Percentiles rank a stretch among this genome's conserved stretches.
Evolutionary conservation across 2,329 filamentous ascomycete genomes (phyloP).

Genomic region (Scedosporium aurantiacum): DNA sequence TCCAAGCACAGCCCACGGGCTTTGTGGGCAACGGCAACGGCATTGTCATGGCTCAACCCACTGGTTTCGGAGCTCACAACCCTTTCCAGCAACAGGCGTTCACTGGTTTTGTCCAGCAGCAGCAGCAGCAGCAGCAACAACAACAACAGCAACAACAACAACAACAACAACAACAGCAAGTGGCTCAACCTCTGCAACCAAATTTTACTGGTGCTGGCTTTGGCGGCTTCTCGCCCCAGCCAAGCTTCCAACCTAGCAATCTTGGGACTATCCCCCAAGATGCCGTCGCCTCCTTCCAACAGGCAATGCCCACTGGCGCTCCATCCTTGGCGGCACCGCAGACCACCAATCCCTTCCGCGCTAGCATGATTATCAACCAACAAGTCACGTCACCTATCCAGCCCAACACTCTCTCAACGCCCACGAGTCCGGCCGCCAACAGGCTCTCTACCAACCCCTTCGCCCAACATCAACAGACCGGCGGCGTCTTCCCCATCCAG

Average conservation of each 20-base stretch:
- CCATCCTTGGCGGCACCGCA: conserved; percentile 39
- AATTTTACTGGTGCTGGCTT: conserved; percentile 65
- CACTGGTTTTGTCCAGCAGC: conserved; percentile 22
- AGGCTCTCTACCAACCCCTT: conserved; percentile 81
- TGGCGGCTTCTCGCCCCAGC: conserved; percentile 66
- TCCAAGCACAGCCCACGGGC: conserved; percentile 25
- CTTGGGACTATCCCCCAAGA: conserved; percentile 50
- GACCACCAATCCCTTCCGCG: conserved; percentile 85
- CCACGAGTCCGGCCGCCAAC: conserved; percentile 29
- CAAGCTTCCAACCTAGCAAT: conserved; percentile 39
- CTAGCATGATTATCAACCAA: conserved; percentile 66
- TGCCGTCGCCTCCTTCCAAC: conserved; percentile 37
- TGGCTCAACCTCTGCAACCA: conserved; percentile 30
- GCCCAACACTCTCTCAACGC: conserved; percentile 25
- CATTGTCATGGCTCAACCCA: conserved; percentile 11
- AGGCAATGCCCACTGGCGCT: conserved; percentile 26
- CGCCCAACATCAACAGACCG: conserved; percentile 42
- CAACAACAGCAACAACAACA: too few species aligned
- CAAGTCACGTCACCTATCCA: conserved; percentile 42
- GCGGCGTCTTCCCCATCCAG: conserved; percentile 8
- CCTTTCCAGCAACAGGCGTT: conserved; percentile 19
- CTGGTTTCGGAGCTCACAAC: conserved; percentile 17
- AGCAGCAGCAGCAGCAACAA: conserved; percentile 27
- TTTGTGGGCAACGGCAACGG: conserved; percentile 17
- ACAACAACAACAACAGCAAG: conserved; percentile 26